Percentiles rank a stretch among this genome's conserved stretches.
Evolutionary conservation across 176 grass and related monocot genomes (phyloP).

Genomic region (Triticum turgidum): DNA sequence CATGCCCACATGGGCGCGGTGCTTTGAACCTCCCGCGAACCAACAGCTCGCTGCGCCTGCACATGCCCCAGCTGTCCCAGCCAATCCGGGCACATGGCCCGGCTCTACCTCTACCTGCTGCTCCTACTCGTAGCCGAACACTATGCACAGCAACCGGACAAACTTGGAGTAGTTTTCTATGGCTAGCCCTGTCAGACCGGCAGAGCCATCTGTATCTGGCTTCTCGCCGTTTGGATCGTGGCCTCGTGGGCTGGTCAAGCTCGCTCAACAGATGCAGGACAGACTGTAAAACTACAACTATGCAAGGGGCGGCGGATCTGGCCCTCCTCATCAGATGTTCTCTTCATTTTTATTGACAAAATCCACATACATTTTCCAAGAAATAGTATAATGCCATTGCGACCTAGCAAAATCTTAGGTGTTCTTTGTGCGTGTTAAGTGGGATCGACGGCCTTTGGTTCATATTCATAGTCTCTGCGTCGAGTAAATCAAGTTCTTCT

Average conservation of each 20-base stretch:
- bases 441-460: not conserved
- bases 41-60: conserved; percentile 5
- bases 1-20: conserved; percentile 17
- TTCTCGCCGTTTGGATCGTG: not conserved
- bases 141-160: not conserved
- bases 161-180: conserved; percentile 1
- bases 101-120: conserved; percentile 2
- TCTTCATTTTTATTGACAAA: too few species aligned
- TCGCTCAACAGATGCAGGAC: not conserved
- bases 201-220: not conserved
- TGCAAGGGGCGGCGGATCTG: conserved; percentile 3
- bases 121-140: not conserved
- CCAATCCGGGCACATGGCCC: conserved; percentile 12
- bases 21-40: not conserved
- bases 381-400: not conserved
- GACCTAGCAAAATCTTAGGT: not conserved
- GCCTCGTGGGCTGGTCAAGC: not conserved
- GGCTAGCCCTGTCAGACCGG: not conserved
- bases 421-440: not conserved
- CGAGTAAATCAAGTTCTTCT: not conserved
- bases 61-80: conserved; percentile 8
- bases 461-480: not conserved
- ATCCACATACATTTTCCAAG: not conserved
- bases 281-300: conserved; percentile 4
- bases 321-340: not conserved